These are phyloP conservation scores for Fusarium redolens DNA, from an alignment of 2,329 filamentous ascomycete genomes.

Conservation along the genomic window DNA sequence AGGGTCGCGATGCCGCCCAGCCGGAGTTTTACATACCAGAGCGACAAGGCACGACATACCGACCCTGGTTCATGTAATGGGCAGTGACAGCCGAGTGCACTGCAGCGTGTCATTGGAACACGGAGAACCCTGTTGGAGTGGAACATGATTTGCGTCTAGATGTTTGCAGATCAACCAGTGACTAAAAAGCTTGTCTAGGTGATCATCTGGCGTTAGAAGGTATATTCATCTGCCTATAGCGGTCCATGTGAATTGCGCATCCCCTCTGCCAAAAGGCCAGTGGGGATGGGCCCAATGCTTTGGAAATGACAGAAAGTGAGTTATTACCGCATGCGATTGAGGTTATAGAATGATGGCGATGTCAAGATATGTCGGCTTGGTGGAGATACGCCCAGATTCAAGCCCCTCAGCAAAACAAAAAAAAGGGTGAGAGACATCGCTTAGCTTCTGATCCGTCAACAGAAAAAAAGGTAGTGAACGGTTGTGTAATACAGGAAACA, in stretches of 20 bases:
- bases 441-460: neutral
- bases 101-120: neutral
- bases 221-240: neutral
- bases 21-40: neutral
- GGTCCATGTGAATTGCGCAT: neutral
- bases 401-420: neutral
- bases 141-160: neutral
- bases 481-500: neutral
- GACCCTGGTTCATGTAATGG: neutral
- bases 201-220: neutral
- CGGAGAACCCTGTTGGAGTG: neutral
- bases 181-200: neutral
- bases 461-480: neutral
- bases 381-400: neutral
- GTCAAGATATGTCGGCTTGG: neutral
- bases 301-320: neutral
- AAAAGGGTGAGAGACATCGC: neutral
- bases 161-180: neutral
- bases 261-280: too few species aligned
- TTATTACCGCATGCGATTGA: neutral
- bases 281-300: too few species aligned
- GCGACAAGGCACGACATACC: neutral
- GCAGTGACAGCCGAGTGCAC: neutral
- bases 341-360: neutral
- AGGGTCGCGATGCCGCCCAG: neutral